Evolutionary conservation across 768 basidiomycete genomes (phyloP), one percentile per base, ranked within the genome.

Genomic region (Dioszegia crocea): DNA sequence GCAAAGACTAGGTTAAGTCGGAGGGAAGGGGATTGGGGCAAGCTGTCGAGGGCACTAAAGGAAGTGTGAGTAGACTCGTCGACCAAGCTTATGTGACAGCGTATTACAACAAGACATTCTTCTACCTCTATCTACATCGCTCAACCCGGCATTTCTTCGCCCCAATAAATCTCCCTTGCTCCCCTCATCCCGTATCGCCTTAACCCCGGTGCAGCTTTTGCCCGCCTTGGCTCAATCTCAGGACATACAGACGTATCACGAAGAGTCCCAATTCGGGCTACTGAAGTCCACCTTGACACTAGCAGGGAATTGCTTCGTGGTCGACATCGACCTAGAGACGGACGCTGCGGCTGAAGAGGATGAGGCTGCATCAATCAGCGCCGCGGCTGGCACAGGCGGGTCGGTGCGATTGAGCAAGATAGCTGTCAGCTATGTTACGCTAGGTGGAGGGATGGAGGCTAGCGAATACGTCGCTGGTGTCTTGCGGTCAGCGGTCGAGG

Each of bases 181-280:
- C 19, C 64, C 60, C 2, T 71, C 70, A 6, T 26, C 51, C 19
- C 52, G 56, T 21, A 44, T 61, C 0, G 9, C 21, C 4, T 57
- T 65, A 1, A 10, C 56, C 4, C 66, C 70, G 1, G 57, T 61
- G 19, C 39, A 65, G 33, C 59, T 73, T 4, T 57, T 73, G 4
- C 53, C 59, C 21, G 24, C 48, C 5, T 51, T 73, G 2, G 66
- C 68, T 1, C 49, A 41, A 45, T n/a, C 29, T n/a, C 47, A 64
- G 12, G 58, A 53, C n/a, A 62, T 73, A 39, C 61, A 73, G 51
- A 57, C 62, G 44, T 73, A 63, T 47, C 63, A 70, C 41, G 71
- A 73, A 56, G 71, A 73, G 48, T 70, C 71, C 1, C 71, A 73
- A 58, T 73, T 73, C 51, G 71, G 71, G 9, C 56, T 73, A 6